Evolutionary conservation across 1,284 basidiomycete genomes (phyloP).

Genomic region (Marasmius sp.): DNA sequence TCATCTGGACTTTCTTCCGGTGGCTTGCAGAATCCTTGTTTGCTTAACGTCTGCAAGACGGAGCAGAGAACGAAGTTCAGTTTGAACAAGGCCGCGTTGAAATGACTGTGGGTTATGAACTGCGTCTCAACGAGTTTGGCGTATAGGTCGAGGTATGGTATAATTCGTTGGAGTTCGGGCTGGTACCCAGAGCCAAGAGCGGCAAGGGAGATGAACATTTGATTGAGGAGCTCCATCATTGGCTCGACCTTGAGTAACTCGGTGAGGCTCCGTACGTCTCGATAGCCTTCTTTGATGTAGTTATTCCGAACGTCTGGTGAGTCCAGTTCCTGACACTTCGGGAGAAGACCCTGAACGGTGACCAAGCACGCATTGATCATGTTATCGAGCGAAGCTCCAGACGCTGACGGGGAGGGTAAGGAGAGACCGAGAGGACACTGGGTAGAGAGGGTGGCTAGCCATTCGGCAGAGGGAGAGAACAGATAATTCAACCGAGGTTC

Average conservation of each 20-base stretch:
- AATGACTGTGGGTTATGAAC: slow-evolving; percentile 54
- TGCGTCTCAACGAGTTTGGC: slow-evolving; percentile 52
- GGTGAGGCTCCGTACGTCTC: slow-evolving; percentile 36
- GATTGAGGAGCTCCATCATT: slow-evolving; percentile 36
- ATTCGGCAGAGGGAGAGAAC: slow-evolving; percentile 44
- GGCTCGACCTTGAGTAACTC: slow-evolving; percentile 44
- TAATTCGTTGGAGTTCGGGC: slow-evolving; percentile 38
- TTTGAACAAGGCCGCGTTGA: slow-evolving; percentile 85
- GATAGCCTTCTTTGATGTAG: slow-evolving; percentile 44
- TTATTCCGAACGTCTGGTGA: slow-evolving; percentile 30
- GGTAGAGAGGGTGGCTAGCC: slow-evolving; percentile 40
- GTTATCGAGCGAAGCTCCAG: slow-evolving; percentile 23
- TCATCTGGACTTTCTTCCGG: slow-evolving; percentile 60
- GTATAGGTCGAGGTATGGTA: slow-evolving; percentile 72
- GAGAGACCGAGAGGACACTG: slow-evolving; percentile 11
- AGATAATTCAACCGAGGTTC: slow-evolving; percentile 48
- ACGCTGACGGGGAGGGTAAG: not conserved
- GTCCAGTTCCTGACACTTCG: slow-evolving; percentile 30
- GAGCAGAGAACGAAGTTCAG: slow-evolving; percentile 79
- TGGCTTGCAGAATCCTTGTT: slow-evolving; percentile 92
- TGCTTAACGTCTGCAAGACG: slow-evolving; percentile 73
- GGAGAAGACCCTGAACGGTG: slow-evolving; percentile 59
- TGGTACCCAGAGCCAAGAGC: slow-evolving; percentile 23
- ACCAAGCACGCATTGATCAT: slow-evolving; percentile 68
- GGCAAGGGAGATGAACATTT: slow-evolving; percentile 32